Conservation (phyloP, 1,284 basidiomycete genomes). For the Cryptococcus floricola region DNA sequence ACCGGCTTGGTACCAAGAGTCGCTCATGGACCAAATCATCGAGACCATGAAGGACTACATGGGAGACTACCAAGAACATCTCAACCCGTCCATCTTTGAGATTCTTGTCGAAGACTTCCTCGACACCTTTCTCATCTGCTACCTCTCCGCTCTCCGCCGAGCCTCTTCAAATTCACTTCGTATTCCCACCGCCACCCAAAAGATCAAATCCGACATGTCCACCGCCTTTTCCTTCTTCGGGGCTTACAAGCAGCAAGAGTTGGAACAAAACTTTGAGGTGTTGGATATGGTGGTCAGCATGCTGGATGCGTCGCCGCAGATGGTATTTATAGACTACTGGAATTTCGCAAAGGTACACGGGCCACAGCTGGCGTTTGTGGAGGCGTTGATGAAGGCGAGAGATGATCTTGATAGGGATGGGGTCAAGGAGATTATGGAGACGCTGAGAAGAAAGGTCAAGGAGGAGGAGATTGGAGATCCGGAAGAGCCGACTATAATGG, state of each 20-base stretch:
- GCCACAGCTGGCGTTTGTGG: constrained; percentile 86
- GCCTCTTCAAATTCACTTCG: constrained; percentile 68
- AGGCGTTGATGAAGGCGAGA: constrained; percentile 80
- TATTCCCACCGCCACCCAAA: constrained; percentile 77
- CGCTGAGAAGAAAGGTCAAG: constrained; percentile 83
- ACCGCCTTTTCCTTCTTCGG: constrained; percentile 77
- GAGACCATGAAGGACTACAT: constrained; percentile 97
- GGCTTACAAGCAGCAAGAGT: constrained; percentile 69
- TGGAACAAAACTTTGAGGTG: constrained; percentile 79
- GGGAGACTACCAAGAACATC: constrained; percentile 82
- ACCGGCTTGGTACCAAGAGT: constrained; percentile 68
- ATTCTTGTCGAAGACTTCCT: constrained; percentile 89
- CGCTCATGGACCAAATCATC: constrained; percentile 66
- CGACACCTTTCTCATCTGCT: constrained; percentile 83
- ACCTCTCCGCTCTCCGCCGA: constrained; percentile 82
- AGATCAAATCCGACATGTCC: constrained; percentile 76
- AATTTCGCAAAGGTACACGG: constrained; percentile 94
- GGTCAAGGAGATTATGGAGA: constrained; percentile 91
- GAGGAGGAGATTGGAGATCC: constrained; percentile 79
- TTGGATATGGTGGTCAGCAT: constrained; percentile 80
- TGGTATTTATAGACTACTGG: constrained; percentile 94
- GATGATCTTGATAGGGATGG: constrained; percentile 84
- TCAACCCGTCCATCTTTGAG: constrained; percentile 88
- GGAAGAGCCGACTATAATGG: constrained; percentile 49
- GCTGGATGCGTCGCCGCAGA: constrained; percentile 82